Conservation (phyloP, 441 rosid genomes). For the Geranium incanum region DNA sequence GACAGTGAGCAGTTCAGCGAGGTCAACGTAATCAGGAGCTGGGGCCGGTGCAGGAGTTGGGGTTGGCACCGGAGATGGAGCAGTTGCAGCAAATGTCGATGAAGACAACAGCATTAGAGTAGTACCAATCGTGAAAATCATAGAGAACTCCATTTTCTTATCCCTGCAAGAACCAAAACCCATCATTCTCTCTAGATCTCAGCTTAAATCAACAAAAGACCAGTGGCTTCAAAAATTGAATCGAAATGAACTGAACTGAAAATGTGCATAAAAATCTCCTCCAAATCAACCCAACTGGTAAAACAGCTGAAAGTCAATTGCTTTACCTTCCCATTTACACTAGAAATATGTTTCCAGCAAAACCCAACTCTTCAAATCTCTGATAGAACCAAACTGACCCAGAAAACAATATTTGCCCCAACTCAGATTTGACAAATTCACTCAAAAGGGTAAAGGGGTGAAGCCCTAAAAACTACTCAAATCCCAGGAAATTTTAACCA, state of each 20-base stretch:
- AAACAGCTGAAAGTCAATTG: too few relatives aligned
- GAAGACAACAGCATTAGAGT: conserved; percentile 33
- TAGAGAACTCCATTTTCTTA: conserved; percentile 33
- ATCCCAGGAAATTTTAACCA: not conserved
- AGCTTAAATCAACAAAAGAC: not conserved
- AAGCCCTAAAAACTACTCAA: not conserved
- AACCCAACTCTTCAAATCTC: conserved; percentile 10
- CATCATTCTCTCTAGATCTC: not conserved
- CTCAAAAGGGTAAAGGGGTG: conserved; percentile 16
- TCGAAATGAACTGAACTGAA: not conserved
- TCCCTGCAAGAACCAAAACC: conserved; percentile 17
- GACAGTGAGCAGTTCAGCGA: conserved; percentile 59
- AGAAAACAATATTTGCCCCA: not conserved
- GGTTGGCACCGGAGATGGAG: conserved; percentile 28
- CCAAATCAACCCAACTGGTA: too few relatives aligned
- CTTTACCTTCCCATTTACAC: too few relatives aligned
- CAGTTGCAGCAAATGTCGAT: conserved; percentile 39
- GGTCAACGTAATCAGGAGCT: conserved; percentile 54
- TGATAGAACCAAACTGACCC: conserved; percentile 6
- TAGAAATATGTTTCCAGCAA: too few relatives aligned
- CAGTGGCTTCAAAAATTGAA: not conserved
- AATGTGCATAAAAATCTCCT: too few relatives aligned
- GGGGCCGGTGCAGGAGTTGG: conserved; percentile 82
- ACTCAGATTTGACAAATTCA: conserved; percentile 32
- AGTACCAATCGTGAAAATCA: conserved; percentile 26